phyloP scores from a whole-genome alignment of 1,284 basidiomycete species.

The Microbotryomycetes sp. region DNA sequence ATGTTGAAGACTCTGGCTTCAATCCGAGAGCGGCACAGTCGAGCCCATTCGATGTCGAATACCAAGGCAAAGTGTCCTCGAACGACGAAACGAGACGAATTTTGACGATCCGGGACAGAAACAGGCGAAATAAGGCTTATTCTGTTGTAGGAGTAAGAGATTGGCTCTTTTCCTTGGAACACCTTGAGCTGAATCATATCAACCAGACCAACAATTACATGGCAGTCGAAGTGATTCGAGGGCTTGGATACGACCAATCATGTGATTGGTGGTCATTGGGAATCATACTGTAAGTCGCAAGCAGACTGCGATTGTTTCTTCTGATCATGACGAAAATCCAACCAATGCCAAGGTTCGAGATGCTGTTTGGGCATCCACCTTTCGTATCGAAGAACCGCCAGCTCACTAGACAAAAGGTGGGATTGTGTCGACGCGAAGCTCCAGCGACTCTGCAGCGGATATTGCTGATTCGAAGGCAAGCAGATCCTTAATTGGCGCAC shows the following conservation, averaged over 20 bases:
- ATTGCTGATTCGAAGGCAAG: conserved; percentile 81
- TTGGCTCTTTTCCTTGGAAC: conserved; percentile 5
- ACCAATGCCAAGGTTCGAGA: conserved; percentile 30
- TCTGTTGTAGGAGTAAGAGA: conserved; percentile 57
- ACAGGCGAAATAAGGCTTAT: conserved; percentile 86
- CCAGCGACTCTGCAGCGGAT: too few relatives aligned
- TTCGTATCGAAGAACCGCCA: conserved; percentile 62
- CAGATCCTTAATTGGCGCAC: conserved; percentile 74
- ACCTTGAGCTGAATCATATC: conserved; percentile 1
- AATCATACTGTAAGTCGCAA: conserved; percentile 56
- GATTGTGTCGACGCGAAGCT: conserved; percentile 25
- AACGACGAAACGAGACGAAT: conserved; percentile 44
- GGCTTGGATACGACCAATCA: conserved; percentile 76
- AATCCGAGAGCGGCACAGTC: conserved; percentile 53
- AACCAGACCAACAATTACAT: conserved; percentile 48
- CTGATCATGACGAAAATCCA: neutral
- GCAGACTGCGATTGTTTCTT: neutral
- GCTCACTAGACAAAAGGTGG: conserved; percentile 80
- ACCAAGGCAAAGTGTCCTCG: conserved; percentile 34
- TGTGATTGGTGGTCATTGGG: conserved; percentile 99
- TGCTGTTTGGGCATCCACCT: conserved; percentile 67
- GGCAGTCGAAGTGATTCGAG: conserved; percentile 82
- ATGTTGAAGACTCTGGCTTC: conserved; percentile 68
- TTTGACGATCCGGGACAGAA: conserved; percentile 90
- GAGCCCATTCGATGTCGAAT: conserved; percentile 37